phyloP scores from a whole-genome alignment of 2,329 filamentous ascomycete species.

The Dactylellina parvicollis region DNA sequence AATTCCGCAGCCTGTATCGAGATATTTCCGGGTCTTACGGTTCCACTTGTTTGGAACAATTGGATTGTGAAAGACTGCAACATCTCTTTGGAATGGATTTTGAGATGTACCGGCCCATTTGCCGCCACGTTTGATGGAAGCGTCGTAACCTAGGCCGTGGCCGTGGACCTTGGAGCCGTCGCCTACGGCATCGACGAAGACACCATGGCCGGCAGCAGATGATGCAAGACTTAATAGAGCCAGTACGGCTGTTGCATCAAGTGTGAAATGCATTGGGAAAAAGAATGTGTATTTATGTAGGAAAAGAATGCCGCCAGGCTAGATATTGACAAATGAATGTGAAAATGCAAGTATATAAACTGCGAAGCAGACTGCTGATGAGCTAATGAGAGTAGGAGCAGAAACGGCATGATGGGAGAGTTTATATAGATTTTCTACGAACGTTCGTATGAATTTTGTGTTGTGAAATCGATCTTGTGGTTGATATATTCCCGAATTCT shows the following conservation, averaged over 20 bases:
- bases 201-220: background rate
- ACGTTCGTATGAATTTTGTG: too few species aligned
- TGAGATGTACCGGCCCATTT: background rate
- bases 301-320: too few species aligned
- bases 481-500: too few species aligned
- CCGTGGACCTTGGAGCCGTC: slow-evolving; percentile 1
- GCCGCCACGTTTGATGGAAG: background rate
- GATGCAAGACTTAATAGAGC: background rate
- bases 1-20: background rate
- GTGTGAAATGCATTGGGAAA: background rate
- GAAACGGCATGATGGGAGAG: too few species aligned
- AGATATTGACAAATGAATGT: too few species aligned
- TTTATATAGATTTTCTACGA: too few species aligned
- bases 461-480: too few species aligned
- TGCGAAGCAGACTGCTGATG: too few species aligned
- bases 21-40: background rate
- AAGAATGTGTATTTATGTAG: too few species aligned
- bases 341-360: too few species aligned
- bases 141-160: slow-evolving; percentile 2
- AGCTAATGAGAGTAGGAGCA: too few species aligned
- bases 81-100: slow-evolving; percentile 5
- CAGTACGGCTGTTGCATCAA: background rate
- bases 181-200: slow-evolving; percentile 8
- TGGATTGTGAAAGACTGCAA: background rate
- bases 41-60: background rate